These are phyloP conservation scores for Gloeostereum incarnatum DNA, from an alignment of 768 basidiomycete species.

Conservation along the genomic window DNA sequence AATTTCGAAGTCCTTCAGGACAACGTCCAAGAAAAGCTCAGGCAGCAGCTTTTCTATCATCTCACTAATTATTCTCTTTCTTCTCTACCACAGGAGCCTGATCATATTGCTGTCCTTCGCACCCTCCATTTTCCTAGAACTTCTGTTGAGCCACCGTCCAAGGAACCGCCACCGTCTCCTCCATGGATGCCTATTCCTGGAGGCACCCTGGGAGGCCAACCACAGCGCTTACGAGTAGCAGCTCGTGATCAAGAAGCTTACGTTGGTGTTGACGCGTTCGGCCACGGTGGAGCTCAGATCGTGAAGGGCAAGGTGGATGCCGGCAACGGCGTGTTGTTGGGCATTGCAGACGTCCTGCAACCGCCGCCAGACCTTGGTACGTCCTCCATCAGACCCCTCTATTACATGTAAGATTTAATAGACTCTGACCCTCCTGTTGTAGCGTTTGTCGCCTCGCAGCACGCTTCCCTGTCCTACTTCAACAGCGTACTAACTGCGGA, in stretches of 20 bases:
- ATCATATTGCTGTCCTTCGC: slow-evolving; percentile 28
- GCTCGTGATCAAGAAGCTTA: slow-evolving; percentile 35
- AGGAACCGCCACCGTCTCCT: slow-evolving; percentile 60
- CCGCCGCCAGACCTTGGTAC: slow-evolving; percentile 69
- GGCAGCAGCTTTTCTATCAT: slow-evolving; percentile 93
- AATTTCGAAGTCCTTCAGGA: slow-evolving; percentile 40
- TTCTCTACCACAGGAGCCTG: slow-evolving; percentile 27
- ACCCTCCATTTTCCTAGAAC: slow-evolving; percentile 70
- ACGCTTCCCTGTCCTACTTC: slow-evolving; percentile 65
- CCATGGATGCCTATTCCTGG: slow-evolving; percentile 84
- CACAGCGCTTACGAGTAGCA: slow-evolving; percentile 71
- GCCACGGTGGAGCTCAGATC: slow-evolving; percentile 64
- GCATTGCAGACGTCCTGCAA: slow-evolving; percentile 64
- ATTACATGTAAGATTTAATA: slow-evolving; percentile 3
- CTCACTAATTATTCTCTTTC: slow-evolving; percentile 74
- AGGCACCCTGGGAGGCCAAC: slow-evolving; percentile 70
- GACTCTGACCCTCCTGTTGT: slow-evolving; percentile 5
- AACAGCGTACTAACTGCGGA: slow-evolving; percentile 58
- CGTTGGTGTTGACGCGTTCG: slow-evolving; percentile 73
- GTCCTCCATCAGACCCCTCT: slow-evolving; percentile 15
- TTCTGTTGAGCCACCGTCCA: slow-evolving; percentile 49
- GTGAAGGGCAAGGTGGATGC: slow-evolving; percentile 48
- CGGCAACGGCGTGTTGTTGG: slow-evolving; percentile 71
- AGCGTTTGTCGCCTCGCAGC: slow-evolving; percentile 55
- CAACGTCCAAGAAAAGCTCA: slow-evolving; percentile 75